Percentiles rank a stretch among this genome's conserved stretches.
phyloP scores from a whole-genome alignment of 495 filamentous ascomycete species.

The Talaromyces ruber region DNA sequence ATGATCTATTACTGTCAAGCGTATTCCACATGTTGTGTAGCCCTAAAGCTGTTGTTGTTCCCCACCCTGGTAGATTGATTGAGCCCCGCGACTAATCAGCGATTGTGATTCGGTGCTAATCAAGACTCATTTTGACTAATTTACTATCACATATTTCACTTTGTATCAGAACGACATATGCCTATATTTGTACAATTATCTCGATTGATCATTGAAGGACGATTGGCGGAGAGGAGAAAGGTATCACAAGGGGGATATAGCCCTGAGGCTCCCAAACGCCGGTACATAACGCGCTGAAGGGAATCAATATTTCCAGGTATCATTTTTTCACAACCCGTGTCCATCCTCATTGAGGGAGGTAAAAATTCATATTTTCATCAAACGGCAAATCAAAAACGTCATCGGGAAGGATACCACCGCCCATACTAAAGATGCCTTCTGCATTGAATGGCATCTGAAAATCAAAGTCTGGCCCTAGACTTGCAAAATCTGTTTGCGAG shows the following conservation, averaged over 20 bases:
- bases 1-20: background rate
- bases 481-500: conserved; percentile 4
- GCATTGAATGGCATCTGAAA: conserved; percentile 19
- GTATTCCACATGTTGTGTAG: background rate
- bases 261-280: background rate
- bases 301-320: background rate
- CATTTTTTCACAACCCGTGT: background rate
- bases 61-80: background rate
- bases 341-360: conserved; percentile 3
- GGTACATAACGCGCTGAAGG: background rate
- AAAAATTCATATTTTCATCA: conserved; percentile 12
- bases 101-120: background rate
- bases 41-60: background rate
- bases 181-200: background rate
- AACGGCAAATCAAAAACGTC: conserved; percentile 27
- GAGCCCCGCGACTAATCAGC: background rate
- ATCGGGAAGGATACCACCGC: conserved; percentile 27
- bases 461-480: conserved; percentile 20
- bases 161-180: background rate
- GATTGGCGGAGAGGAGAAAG: background rate
- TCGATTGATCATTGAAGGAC: background rate
- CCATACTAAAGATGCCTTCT: conserved; percentile 22
- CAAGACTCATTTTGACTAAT: background rate
- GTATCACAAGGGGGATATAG: background rate
- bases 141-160: background rate